phyloP scores from a whole-genome alignment of 2,329 filamentous ascomycete species.

The Lachnellula suecica region DNA sequence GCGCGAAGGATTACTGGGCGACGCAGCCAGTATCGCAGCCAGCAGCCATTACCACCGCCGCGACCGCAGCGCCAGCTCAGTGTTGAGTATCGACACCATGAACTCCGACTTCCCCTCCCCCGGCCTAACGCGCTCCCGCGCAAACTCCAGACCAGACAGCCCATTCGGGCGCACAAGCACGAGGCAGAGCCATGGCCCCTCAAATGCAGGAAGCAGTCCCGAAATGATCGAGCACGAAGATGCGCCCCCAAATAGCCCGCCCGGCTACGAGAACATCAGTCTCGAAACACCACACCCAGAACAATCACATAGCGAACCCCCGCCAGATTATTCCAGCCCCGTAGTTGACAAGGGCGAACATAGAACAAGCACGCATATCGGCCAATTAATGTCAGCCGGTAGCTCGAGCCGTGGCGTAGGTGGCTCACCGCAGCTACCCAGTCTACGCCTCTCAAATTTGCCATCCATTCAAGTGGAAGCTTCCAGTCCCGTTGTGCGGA shows the following conservation, averaged over 20 bases:
- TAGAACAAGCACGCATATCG: constrained; percentile 1
- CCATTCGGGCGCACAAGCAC: constrained; percentile 24
- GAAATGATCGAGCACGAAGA: constrained; percentile 32
- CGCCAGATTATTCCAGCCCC: constrained; percentile 30
- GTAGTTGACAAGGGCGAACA: constrained; percentile 19
- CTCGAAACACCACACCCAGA: constrained; percentile 23
- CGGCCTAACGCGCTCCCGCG: constrained; percentile 38
- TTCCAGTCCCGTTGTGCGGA: constrained; percentile 20
- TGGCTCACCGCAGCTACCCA: constrained; percentile 50
- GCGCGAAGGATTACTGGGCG: constrained; percentile 67
- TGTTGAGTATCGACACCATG: constrained; percentile 51
- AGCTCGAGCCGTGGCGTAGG: constrained; percentile 37
- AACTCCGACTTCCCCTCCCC: constrained; percentile 43
- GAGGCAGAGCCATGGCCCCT: constrained; percentile 10
- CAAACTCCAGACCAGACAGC: constrained; percentile 45
- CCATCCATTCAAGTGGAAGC: constrained; percentile 58
- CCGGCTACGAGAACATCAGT: constrained; percentile 33
- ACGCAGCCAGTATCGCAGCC: constrained; percentile 53
- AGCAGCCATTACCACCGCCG: constrained; percentile 42
- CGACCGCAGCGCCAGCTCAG: constrained; percentile 51
- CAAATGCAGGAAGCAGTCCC: constrained; percentile 27
- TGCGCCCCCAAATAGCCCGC: constrained; percentile 28
- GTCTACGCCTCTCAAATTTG: constrained; percentile 47
- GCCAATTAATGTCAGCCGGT: not conserved
- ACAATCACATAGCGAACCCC: constrained; percentile 19